Evolutionary conservation across 2,329 filamentous ascomycete species (phyloP), one percentile per base, ranked within the genome.

Genomic region (Lachnellula arida): DNA sequence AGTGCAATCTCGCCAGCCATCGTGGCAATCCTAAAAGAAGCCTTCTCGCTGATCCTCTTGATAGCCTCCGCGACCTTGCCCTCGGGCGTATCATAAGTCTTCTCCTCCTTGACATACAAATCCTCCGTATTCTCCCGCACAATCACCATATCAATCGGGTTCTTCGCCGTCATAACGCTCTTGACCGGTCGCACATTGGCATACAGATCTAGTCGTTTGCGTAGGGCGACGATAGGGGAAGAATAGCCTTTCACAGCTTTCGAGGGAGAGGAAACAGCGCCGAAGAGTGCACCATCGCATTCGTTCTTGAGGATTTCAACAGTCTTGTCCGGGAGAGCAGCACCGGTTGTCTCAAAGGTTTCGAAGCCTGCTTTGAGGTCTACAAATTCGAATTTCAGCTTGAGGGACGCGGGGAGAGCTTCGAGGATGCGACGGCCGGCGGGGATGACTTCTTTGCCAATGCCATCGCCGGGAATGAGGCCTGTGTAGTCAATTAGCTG

Each of bases 121-220:
- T 99, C 94, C 78, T 99, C 94, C 34, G 94, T 99, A 79, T 99
- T 99, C 76, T 99, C 94, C 63, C 94, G 89, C 54, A 97, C 94
- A 68, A 97, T 99, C 69, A 99, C 94, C 73, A 99, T 87, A 76
- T 99, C 94, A 56, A 69, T 68, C 61, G 88, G 87, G 67, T 79
- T 81, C 46, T 74, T 65, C 53, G 83, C 81, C 35, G 84, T 87
- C 60, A 78, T 70, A 61, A 90, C 84, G 46, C 88, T 88, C 79
- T 97, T 97, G 73, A 97, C 94, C 53, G 93, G 93, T 39, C 94
- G 89, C 50, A 99, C 92, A 72, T 99, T 99, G 77, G 94, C 94
- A 76, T 96, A 99, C 56, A 99, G 86, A 73, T 94, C 87, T 65
- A 99, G 86, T 69, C 85, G 86, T 81, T 97, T 99, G 78, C 94